These are phyloP conservation scores for Tirmania nivea DNA, from an alignment of 495 filamentous ascomycete species.

Conservation along the genomic window DNA sequence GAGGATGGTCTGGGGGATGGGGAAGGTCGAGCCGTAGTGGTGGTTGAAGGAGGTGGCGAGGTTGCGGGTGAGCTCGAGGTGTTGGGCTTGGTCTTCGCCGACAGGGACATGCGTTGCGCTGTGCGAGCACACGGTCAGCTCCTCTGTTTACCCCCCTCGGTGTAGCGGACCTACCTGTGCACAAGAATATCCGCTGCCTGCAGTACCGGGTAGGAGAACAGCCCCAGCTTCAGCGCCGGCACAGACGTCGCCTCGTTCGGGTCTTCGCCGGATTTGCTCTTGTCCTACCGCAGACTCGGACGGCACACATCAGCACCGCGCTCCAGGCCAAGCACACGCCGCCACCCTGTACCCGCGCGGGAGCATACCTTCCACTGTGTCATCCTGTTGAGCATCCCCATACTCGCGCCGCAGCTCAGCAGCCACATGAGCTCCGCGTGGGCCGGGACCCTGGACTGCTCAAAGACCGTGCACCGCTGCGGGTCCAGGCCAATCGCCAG, in stretches of 20 bases:
- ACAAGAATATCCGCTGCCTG: conserved; percentile 89
- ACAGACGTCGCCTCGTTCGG: conserved; percentile 18
- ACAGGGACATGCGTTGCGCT: conserved; percentile 89
- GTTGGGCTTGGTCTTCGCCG: conserved; percentile 79
- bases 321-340: neutral
- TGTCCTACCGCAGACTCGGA: too few relatives aligned
- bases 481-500: conserved; percentile 71
- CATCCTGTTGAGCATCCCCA: conserved; percentile 81
- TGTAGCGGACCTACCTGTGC: conserved; percentile 40
- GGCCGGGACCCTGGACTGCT: conserved; percentile 48
- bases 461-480: conserved; percentile 54
- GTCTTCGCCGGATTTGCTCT: conserved; percentile 14
- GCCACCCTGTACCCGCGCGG: neutral
- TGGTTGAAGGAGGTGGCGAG: conserved; percentile 70
- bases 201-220: conserved; percentile 90
- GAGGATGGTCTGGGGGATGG: conserved; percentile 49
- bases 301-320: conserved; percentile 1
- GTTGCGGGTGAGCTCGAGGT: conserved; percentile 77
- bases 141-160: neutral
- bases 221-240: conserved; percentile 48
- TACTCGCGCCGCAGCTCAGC: conserved; percentile 65
- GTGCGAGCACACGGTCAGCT: conserved; percentile 10
- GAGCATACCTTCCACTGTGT: conserved; percentile 80
- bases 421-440: conserved; percentile 94
- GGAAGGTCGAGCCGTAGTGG: conserved; percentile 39